Base-by-base conservation (phyloP, 345 rosid genomes). In the Pistacia atlantica region DNA sequence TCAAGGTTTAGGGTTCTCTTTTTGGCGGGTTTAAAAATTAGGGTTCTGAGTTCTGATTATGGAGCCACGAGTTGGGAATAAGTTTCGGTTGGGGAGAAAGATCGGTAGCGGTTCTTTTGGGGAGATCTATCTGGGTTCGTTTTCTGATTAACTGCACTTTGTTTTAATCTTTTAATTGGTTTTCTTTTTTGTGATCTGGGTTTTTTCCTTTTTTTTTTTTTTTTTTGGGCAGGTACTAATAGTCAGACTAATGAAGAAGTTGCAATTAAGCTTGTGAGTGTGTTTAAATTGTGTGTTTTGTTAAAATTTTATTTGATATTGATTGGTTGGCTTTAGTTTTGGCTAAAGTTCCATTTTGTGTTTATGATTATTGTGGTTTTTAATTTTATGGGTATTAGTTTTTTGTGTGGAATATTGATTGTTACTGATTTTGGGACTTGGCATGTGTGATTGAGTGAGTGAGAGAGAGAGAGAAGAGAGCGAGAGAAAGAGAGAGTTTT, bases 31-130 rank as follows among this genome's bases (percentile, higher is more conserved):
- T 61, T 48, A 10, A 31, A 31, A 61, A 60, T 28, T 73, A 45
- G 75, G 55, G 45, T 78, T 71, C 66, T 35, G 17, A 46, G 10
- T 56, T 69, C 63, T 61, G 12, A 33, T 76, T 71, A 94, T 93
- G 98, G 98, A 95, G 78, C 94, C 94, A 2, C 85, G 91, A 56
- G 92, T 96, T 22, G 98, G 94, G 33, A 92, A 91, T 80, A 93
- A 93, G 91, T 96, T 91, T 83, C 86, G 91, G 61, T 91, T 93
- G 38, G 98, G 99, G 75, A 80, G 93, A 17, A 96, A 93, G 95
- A 96, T 96, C 89, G 99, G 98, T 33, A 84, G 98, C 82, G 99
- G 99, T 81, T 96, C 99, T 46, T 96, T 96, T 69, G 99, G 99
- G 71, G 98, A 96, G 93, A 96, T 96, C 93, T 91, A 93, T 84